Evolutionary conservation across 352 stramenopile genomes (phyloP).

Genomic region (Globisporangium spinosum): DNA sequence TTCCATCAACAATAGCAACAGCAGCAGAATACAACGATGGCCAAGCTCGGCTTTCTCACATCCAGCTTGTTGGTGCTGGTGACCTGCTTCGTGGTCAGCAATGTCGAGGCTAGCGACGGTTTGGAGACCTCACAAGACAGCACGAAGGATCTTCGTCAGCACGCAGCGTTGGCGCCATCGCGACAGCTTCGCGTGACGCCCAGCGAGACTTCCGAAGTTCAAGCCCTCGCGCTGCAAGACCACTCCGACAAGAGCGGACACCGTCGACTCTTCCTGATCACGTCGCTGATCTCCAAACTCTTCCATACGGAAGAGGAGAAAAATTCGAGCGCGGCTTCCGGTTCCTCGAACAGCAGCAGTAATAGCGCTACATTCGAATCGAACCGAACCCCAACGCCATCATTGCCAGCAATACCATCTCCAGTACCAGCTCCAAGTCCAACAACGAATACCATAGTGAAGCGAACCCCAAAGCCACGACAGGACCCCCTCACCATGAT

Average conservation of each 20-base stretch:
- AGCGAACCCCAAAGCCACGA: background rate
- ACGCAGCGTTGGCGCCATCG: background rate
- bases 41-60: no score
- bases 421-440: background rate
- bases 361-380: background rate
- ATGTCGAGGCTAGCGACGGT: background rate
- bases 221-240: background rate
- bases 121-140: background rate
- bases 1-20: no score
- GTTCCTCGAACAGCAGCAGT: background rate
- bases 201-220: background rate
- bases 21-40: no score
- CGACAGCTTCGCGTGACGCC: background rate
- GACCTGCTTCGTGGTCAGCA: no score
- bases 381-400: background rate
- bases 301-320: background rate
- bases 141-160: background rate
- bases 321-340: background rate
- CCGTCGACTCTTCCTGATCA: constrained; percentile 3
- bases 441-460: background rate
- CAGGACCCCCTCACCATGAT: background rate
- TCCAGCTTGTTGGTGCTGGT: no score
- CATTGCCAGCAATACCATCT: background rate
- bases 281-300: constrained; percentile 2
- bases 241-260: background rate